Base-by-base conservation (phyloP, 768 basidiomycete species). In the Cystofilobasidium ferigula region DNA sequence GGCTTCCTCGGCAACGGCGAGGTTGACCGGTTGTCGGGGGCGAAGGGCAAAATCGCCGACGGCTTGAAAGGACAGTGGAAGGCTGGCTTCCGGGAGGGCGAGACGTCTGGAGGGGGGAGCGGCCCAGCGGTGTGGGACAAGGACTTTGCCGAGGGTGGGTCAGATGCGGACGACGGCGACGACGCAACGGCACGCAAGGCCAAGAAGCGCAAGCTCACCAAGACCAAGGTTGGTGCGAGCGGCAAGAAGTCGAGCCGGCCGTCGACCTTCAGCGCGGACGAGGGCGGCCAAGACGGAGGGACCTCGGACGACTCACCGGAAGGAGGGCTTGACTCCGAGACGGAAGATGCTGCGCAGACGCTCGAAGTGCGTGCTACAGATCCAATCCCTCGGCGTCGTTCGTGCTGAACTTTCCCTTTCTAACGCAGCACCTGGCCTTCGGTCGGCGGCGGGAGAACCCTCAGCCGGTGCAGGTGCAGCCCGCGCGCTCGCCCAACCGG, bases 351-450 rank as follows among this genome's bases (percentile, higher is more conserved):
- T 18, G 28, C 54, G 16, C 47, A 51, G 8, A 62, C 61, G 10
- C 61, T 62, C 34, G 61, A 62, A 47, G 61, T 62, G 9, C 12
- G 61, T 47, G 20, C 3, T 32, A 12, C 18, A 30, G 20, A 18
- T 24, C 16, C 36, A 26, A n/a, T 36, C 40, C 1, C n/a, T 5
- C 42, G 16, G 38, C 13, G 20, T n/a, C 38, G 1, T 47, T 30
- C 5, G 26, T 42, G 2, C 22, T 45, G 9, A 9, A 9, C 34
- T 45, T 47, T 45, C 5, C 38, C 6, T 57, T 18, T 34, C 35
- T 40, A 13, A 38, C 51, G 22, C 24, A 66, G 51, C 64, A 66
- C 30, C 64, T 66, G 26, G 64, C 64, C n/a, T 66, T 66, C 38
- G 64, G 64, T 9, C 47, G 64, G 9, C 58, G 64, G 1, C 47